Evolutionary conservation across 2,329 filamentous ascomycete species (phyloP).

Genomic region (Fusarium coicis): DNA sequence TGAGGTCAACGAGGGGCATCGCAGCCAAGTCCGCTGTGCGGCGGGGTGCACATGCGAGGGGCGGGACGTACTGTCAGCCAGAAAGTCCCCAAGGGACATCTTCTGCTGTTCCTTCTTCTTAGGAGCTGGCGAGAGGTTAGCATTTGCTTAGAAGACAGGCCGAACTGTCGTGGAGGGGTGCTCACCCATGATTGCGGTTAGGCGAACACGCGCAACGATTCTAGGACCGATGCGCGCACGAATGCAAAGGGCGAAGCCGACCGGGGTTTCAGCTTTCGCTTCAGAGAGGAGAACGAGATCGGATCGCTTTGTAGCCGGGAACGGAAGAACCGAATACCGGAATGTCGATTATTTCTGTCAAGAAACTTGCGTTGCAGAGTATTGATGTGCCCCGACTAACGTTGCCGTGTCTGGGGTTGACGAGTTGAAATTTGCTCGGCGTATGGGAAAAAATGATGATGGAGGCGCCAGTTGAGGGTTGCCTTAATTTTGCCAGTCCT

Average conservation of each 20-base stretch:
- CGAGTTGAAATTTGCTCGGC: conserved; percentile 58
- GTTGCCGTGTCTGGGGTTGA: conserved; percentile 56
- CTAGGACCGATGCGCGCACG: conserved; percentile 54
- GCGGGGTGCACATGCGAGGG: conserved; percentile 45
- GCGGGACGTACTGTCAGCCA: conserved; percentile 81
- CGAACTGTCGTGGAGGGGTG: conserved; percentile 17
- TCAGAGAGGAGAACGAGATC: conserved; percentile 23
- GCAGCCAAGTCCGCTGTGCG: conserved; percentile 33
- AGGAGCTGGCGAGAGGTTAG: conserved; percentile 69
- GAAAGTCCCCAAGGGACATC: conserved; percentile 97
- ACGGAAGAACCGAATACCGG: conserved; percentile 1
- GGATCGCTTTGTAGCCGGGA: conserved; percentile 13
- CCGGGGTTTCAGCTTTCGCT: conserved; percentile 45
- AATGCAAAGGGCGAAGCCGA: conserved; percentile 46
- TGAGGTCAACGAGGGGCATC: conserved; percentile 33
- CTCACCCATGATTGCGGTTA: conserved; percentile 72
- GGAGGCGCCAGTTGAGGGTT: conserved; percentile 53
- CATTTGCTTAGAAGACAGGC: background rate
- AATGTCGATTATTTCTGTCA: conserved; percentile 20
- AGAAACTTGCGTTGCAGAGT: conserved; percentile 40
- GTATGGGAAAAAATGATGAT: conserved; percentile 52
- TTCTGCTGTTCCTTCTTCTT: conserved; percentile 95
- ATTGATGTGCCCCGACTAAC: conserved; percentile 51
- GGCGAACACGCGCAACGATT: conserved; percentile 60
- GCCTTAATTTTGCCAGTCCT: conserved; percentile 57